Conservation (phyloP, 306 rosid genomes). For the Pterocarpus santalinus region DNA sequence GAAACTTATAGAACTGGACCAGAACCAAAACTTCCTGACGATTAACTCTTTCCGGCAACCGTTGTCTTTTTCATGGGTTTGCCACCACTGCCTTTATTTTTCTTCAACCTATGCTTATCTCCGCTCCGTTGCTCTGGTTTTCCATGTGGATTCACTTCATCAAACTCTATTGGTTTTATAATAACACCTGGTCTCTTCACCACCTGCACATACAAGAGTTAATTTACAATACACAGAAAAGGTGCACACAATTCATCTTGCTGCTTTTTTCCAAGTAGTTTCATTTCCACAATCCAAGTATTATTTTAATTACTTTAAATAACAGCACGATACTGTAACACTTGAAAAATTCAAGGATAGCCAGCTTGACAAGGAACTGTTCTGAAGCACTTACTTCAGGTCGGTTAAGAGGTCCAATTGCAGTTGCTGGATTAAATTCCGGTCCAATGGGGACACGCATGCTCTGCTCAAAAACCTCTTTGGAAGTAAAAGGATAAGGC, state of each 20-base stretch:
- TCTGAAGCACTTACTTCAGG: constrained; percentile 76
- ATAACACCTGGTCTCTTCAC: constrained; percentile 83
- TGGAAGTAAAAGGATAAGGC: constrained; percentile 86
- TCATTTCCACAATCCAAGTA: neutral
- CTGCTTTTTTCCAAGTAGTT: neutral
- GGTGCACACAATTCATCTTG: neutral
- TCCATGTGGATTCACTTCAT: constrained; percentile 77
- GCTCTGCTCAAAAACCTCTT: constrained; percentile 82
- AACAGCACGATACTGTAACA: neutral
- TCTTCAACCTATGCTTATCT: constrained; percentile 57
- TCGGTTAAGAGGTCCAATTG: constrained; percentile 75
- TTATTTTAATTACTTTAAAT: neutral
- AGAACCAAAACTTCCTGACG: constrained; percentile 20
- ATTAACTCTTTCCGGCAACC: constrained; percentile 27
- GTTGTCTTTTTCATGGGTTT: constrained; percentile 56
- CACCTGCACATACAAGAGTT: constrained; percentile 63
- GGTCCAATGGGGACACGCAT: constrained; percentile 93
- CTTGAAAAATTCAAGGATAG: constrained; percentile 13
- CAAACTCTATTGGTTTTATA: constrained; percentile 74
- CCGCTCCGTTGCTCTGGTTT: constrained; percentile 55
- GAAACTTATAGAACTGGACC: constrained; percentile 25
- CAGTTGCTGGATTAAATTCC: constrained; percentile 86
- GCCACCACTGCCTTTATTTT: constrained; percentile 48
- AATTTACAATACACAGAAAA: neutral
- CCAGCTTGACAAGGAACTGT: constrained; percentile 35